These are phyloP conservation scores for Saprolegnia diclina DNA, from an alignment of 352 stramenopile genomes.

Conservation along the genomic window DNA sequence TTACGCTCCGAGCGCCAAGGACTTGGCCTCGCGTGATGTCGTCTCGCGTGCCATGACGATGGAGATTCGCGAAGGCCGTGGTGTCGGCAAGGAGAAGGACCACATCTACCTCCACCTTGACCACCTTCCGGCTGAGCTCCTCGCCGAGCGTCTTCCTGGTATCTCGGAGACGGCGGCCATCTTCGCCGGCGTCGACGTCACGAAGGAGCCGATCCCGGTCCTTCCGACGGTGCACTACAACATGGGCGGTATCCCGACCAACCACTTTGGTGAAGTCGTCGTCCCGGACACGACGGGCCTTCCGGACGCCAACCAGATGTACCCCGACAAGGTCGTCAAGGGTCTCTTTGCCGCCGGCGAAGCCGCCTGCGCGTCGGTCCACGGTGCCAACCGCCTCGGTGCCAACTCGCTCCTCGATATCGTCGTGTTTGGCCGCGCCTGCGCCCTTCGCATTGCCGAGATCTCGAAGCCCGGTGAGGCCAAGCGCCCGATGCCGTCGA, in stretches of 20 bases:
- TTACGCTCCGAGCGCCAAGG: constrained; percentile 94
- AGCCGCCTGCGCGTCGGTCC: constrained; percentile 91
- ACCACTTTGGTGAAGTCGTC: constrained; percentile 92
- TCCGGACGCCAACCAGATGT: constrained; percentile 69
- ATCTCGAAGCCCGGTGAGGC: constrained; percentile 87
- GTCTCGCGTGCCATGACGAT: constrained; percentile 96
- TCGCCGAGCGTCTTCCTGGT: constrained; percentile 91
- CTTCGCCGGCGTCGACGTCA: constrained; percentile 97
- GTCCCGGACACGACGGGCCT: constrained; percentile 48
- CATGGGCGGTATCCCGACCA: constrained; percentile 97
- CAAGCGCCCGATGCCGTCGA: constrained; percentile 68
- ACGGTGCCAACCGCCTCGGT: constrained; percentile 92
- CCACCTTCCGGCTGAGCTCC: constrained; percentile 91
- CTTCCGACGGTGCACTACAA: constrained; percentile 98
- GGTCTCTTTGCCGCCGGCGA: constrained; percentile 95
- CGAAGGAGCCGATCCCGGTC: constrained; percentile 96
- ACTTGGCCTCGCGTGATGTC: constrained; percentile 94
- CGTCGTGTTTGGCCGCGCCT: constrained; percentile 95
- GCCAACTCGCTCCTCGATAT: constrained; percentile 96
- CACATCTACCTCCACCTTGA: constrained; percentile 97
- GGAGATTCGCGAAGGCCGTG: constrained; percentile 94
- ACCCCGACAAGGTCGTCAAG: constrained; percentile 88
- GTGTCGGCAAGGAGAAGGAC: constrained; percentile 88
- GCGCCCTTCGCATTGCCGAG: constrained; percentile 90
- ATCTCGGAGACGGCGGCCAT: constrained; percentile 96